phyloP scores from a whole-genome alignment of 768 basidiomycete genomes.

The Austroboletus eburneus region DNA sequence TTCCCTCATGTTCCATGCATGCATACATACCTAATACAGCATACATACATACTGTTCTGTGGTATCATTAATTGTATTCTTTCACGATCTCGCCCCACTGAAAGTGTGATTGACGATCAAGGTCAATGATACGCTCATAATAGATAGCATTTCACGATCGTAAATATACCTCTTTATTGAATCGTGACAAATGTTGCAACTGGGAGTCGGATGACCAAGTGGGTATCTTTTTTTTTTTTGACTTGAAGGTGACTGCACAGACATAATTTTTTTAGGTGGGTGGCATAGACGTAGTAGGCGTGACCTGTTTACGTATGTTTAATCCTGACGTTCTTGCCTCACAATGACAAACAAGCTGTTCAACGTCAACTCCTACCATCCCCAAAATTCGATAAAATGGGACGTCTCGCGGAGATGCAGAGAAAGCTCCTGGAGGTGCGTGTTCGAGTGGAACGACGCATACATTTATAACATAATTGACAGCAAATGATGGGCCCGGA shows the following conservation, averaged over 20 bases:
- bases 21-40: constrained; percentile 20
- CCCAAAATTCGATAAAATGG: constrained; percentile 53
- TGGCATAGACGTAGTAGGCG: background rate
- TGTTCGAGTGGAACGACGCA: constrained; percentile 30
- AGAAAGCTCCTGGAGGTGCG: constrained; percentile 79
- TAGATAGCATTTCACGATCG: too few species aligned
- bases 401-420: constrained; percentile 95
- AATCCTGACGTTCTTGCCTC: constrained; percentile 23
- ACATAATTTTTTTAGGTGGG: background rate
- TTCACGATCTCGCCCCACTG: constrained; percentile 11
- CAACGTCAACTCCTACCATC: constrained; percentile 12
- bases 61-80: constrained; percentile 11
- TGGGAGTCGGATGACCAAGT: too few species aligned
- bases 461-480: constrained; percentile 4
- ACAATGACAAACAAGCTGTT: constrained; percentile 25
- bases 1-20: constrained; percentile 13
- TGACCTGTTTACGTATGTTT: constrained; percentile 25
- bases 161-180: too few species aligned
- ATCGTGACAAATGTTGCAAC: too few species aligned
- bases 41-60: constrained; percentile 4
- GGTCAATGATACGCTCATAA: background rate
- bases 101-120: constrained; percentile 14
- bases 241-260: too few species aligned
- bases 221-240: background rate
- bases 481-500: constrained; percentile 99